These are phyloP conservation scores for Glycine tomentella DNA, from an alignment of 306 rosid genomes.

Conservation along the genomic window DNA sequence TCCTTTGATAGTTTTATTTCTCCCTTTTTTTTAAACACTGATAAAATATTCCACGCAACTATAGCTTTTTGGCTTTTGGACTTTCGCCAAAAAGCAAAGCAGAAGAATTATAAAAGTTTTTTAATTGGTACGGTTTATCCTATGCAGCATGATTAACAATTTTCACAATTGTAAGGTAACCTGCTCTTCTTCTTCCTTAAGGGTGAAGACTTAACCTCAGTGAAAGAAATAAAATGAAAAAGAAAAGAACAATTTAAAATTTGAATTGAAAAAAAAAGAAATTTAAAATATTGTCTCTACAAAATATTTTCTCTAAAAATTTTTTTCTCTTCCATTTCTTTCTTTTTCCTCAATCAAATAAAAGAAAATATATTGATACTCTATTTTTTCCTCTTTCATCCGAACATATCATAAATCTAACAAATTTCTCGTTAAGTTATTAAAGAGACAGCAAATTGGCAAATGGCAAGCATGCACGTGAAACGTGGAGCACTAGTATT, in stretches of 20 bases:
- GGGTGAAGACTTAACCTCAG: background rate
- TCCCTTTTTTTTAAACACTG: background rate
- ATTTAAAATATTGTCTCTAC: too few relatives aligned
- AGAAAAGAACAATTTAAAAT: too few relatives aligned
- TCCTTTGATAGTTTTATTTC: background rate
- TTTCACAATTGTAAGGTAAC: background rate
- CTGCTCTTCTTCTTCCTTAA: background rate
- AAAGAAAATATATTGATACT: too few relatives aligned
- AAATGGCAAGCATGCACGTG: background rate
- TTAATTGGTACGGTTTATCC: conserved; percentile 3
- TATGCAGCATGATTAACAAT: background rate
- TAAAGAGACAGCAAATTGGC: background rate
- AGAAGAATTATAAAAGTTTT: background rate
- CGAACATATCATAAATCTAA: background rate
- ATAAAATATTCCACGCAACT: background rate
- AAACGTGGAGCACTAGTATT: too few relatives aligned
- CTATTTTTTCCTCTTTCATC: too few relatives aligned
- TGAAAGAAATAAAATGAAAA: too few relatives aligned
- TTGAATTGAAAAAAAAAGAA: too few relatives aligned
- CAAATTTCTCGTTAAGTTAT: background rate
- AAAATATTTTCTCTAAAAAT: too few relatives aligned
- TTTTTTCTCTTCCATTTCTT: too few relatives aligned
- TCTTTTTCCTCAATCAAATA: too few relatives aligned
- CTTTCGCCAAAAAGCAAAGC: conserved; percentile 1
- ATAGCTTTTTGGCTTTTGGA: background rate